Base-by-base conservation (phyloP, 139 green algal species). In the Micromonas pusilla region DNA sequence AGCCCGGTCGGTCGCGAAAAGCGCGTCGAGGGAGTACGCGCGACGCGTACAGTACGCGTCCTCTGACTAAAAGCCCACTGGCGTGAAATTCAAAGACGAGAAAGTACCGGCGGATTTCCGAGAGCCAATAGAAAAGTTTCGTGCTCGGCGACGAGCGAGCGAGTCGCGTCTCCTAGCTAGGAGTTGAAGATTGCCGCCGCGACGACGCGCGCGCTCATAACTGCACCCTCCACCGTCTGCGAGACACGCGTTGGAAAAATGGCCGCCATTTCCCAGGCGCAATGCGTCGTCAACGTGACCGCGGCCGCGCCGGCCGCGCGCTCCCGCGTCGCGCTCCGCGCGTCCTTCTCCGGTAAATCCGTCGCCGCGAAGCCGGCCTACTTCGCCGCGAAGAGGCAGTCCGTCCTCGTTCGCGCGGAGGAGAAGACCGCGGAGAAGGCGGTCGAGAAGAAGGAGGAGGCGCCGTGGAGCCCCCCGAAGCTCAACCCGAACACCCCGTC, bases 401-500 rank as follows among this genome's bases (percentile, higher is more conserved):
- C 9, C 45, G 9, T 57, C 45, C 9, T 57, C 45, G 45, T 57
- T 9, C 45, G 45, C 45, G 45, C 45, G 9, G 68, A 62, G 30
- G 21, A n/a, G 34, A 34, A 32, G 63, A 36, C 68, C 20, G 34
- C 68, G 20, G 68, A 34, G 72, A 84, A 62, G 64, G 81, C 63
- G 77, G 82, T n/a, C n/a, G n/a, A n/a, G 26, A 82, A 89, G 74
- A 79, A 83, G 53, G 65, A 82, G 45, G 25, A 74, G 52, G 28
- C 60, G 73, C 76, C 72, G 33, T 99, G 90, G 88, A 86, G 83
- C 34, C 80, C 88, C 70, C 95, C 95, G 30, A 88, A 88, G 2
- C 90, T 99, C 20, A 87, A 98, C 86, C 86, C 91, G 53, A 83
- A 92, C 81, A 96, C 92, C 23, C 95, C 95, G 23, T 92, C 87